Conservation (phyloP, 139 green algal species). For the Picochlorum costavermella region DNA sequence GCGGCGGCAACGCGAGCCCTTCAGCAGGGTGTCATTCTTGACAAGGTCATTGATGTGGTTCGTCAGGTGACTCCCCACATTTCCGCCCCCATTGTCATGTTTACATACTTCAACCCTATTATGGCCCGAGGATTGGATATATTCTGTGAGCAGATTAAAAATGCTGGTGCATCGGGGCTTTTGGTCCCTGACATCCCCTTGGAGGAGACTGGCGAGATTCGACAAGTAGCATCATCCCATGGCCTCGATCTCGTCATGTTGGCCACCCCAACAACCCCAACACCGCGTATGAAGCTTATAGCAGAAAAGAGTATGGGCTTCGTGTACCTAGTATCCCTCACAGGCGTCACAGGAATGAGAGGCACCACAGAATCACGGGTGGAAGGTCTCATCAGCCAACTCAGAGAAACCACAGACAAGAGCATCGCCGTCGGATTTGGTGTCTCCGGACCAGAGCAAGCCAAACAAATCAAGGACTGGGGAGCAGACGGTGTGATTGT, state of each 20-base stretch:
- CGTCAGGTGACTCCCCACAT: conserved; percentile 43
- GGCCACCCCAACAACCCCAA: conserved; percentile 85
- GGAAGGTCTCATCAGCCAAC: conserved; percentile 62
- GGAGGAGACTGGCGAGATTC: conserved; percentile 84
- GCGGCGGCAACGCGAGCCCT: conserved; percentile 81
- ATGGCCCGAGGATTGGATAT: conserved; percentile 72
- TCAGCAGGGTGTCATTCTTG: conserved; percentile 62
- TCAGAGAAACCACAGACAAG: conserved; percentile 76
- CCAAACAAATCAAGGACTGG: conserved; percentile 73
- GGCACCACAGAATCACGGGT: conserved; percentile 59
- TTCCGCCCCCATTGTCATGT: conserved; percentile 84
- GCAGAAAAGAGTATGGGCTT: conserved; percentile 83
- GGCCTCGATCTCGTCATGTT: conserved; percentile 93
- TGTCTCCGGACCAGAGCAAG: conserved; percentile 76
- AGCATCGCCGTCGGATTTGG: conserved; percentile 92
- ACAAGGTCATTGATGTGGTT: conserved; percentile 69
- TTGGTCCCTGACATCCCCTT: conserved; percentile 95
- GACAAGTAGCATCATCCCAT: conserved; percentile 39
- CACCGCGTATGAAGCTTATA: conserved; percentile 57
- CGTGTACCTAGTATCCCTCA: conserved; percentile 95
- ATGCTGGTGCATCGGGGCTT: conserved; percentile 79
- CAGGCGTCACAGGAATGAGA: conserved; percentile 76
- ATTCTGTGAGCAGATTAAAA: conserved; percentile 78
- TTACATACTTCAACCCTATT: conserved; percentile 99
- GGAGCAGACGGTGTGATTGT: conserved; percentile 97